A percentile compares a stretch with the other conserved stretches of the same genome.
These are phyloP conservation scores for Cantharellus cinnabarinus DNA, from an alignment of 768 basidiomycete species.

Conservation along the genomic window DNA sequence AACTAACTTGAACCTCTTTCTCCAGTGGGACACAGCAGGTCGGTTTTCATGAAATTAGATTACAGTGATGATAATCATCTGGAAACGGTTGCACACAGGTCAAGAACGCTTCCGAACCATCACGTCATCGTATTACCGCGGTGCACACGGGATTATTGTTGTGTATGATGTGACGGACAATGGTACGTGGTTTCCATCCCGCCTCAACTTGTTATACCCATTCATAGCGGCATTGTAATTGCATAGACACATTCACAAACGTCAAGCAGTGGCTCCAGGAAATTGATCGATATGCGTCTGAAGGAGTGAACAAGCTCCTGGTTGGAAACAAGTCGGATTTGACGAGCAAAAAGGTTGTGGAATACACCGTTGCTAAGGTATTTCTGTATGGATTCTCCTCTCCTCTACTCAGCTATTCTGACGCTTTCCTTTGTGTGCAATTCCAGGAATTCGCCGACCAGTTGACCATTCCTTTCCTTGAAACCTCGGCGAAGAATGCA, in stretches of 20 bases:
- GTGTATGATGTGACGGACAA: slow-evolving; percentile 98
- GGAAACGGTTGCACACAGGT: slow-evolving; percentile 24
- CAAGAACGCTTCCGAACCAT: slow-evolving; percentile 99
- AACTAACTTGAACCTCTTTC: not conserved
- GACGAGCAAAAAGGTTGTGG: slow-evolving; percentile 89
- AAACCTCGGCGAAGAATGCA: slow-evolving; percentile 98
- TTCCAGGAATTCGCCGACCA: slow-evolving; percentile 85
- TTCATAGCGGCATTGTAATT: not conserved
- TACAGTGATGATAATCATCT: not conserved
- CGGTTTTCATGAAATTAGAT: slow-evolving; percentile 10
- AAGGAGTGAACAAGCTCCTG: slow-evolving; percentile 95
- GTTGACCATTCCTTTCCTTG: slow-evolving; percentile 81
- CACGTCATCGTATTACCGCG: slow-evolving; percentile 98
- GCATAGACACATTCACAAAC: slow-evolving; percentile 73
- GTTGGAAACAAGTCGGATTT: slow-evolving; percentile 99
- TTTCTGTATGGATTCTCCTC: not conserved
- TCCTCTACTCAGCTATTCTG: no score
- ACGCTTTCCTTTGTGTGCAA: not conserved
- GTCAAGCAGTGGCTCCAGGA: slow-evolving; percentile 92
- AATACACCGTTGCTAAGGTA: slow-evolving; percentile 74
- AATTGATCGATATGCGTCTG: slow-evolving; percentile 89
- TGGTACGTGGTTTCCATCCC: slow-evolving; percentile 22
- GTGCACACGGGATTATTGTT: slow-evolving; percentile 94
- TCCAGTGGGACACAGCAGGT: slow-evolving; percentile 96
- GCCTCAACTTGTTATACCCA: not conserved